Evolutionary conservation across 2,329 filamentous ascomycete genomes (phyloP), one percentile per base, ranked within the genome.

Genomic region (Ceratocystis huliohia): DNA sequence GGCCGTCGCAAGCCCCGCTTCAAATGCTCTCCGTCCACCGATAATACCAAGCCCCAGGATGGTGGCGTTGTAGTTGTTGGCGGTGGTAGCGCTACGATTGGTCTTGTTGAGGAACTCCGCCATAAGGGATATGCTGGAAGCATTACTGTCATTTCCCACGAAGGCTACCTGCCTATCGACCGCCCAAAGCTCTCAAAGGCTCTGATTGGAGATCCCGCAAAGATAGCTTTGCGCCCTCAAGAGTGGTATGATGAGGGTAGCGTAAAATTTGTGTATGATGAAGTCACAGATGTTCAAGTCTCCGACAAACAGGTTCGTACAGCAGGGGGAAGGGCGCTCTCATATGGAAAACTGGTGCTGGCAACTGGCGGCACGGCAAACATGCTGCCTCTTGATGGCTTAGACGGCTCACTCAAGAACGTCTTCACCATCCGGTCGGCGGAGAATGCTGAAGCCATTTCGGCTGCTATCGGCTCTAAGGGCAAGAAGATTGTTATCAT

Each of bases 161-260:
- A 99, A 75, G 88, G 89, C 25, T 88, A 94, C 74, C 82, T 88
- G 44, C 92, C 92, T 41, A 92, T 97, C 71, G 94, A 99, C 77
- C 85, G 94, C 22, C 91, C 94, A 10, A 97, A 97, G 80, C 82
- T 99, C 53, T 96, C 92, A 73, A 99, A 99, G 77, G 91, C 93
- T 0, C 81, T 99, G 13, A 82, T 96, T 69, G 84, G 89, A 5
- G 93, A 99, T 73, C 76, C 85, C 1, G 81, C 82, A 57, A 96
- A 96, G 77, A 77, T 96, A 56, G 85, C 88, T 53, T 88, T 86
- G 81, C 83, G 94, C 69, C 83, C 89, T 65, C 81, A 85, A 69
- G 84, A 86, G 44, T 96, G 89, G 83, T 97, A 89, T 75, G 86
- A 86, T 67, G 77, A 77, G 8, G 83, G 79, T 17, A 79, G 78